phyloP scores from a whole-genome alignment of 495 filamentous ascomycete genomes.

The Margaritispora aquatica region DNA sequence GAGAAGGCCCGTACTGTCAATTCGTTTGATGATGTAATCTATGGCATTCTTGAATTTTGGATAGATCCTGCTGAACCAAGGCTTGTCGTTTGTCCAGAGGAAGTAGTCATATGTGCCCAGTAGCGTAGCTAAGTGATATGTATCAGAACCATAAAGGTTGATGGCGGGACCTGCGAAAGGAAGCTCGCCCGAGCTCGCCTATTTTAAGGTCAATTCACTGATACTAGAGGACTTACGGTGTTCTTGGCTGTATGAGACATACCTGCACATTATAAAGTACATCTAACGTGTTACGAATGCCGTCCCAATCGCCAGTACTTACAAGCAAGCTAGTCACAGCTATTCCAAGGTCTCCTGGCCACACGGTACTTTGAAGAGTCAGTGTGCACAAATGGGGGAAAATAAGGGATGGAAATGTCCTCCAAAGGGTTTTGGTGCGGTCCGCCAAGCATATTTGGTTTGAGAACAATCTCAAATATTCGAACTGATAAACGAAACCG shows the following conservation, averaged over 20 bases:
- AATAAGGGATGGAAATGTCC: too few relatives aligned
- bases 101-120: conserved; percentile 59
- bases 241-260: not conserved
- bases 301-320: conserved; percentile 53
- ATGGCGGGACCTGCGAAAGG: conserved; percentile 47
- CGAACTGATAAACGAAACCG: too few relatives aligned
- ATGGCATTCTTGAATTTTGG: conserved; percentile 45
- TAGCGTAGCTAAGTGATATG: conserved; percentile 60
- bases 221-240: not conserved
- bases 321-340: conserved; percentile 51
- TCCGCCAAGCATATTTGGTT: too few relatives aligned
- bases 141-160: conserved; percentile 49
- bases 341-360: conserved; percentile 55
- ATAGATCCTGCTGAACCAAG: conserved; percentile 45
- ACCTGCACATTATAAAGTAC: conserved; percentile 47
- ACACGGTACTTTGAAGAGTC: too few relatives aligned
- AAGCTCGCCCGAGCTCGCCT: conserved; percentile 16
- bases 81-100: conserved; percentile 48
- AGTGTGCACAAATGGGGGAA: too few relatives aligned
- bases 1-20: conserved; percentile 45
- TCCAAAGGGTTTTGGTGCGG: too few relatives aligned
- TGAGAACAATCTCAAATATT: too few relatives aligned
- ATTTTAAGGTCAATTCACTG: not conserved
- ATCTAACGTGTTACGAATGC: conserved; percentile 54
- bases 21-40: conserved; percentile 46